Base-by-base conservation (phyloP, 225 moss, liverwort and hornwort species). In the Bryoerythrophyllum caledonicum region DNA sequence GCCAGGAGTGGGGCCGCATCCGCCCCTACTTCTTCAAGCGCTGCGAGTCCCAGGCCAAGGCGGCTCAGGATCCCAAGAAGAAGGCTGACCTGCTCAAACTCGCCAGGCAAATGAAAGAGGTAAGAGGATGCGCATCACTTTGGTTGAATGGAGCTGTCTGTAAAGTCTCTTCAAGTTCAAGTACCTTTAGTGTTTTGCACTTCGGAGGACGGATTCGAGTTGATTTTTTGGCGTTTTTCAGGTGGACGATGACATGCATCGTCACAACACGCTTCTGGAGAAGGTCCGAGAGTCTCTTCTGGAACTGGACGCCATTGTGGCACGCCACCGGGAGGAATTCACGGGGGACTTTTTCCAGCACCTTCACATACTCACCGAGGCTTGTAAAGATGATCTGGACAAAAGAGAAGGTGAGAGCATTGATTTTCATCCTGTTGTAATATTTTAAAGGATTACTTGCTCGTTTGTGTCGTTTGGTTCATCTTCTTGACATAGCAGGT, bases 201-300 rank as follows among this genome's bases (percentile, higher is more conserved):
- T n/a, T n/a, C n/a, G n/a, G n/a, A n/a, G 40, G 10, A 63, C 40
- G 53, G 59, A 66, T 65, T 48, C 75, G 55, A 70, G 15, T 49
- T 49, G 5, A 14, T 46, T 48, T 52, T 72, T 35, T 55, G n/a
- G 46, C 74, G 70, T 63, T 68, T 63, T 68, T 58, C 86, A 99
- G 97, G 97, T 99, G 61, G 97, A 94, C 78, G 91, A 93, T 41
- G 94, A 99, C 65, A 93, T 94, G 93, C 79, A 80, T 70, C 79
- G 86, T 41, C 93, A 99, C 69, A 85, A 94, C 56, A 83, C 74
- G 63, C 80, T 93, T 28, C 77, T 99, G 62, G 83, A 65, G 25
- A 85, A 80, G 77, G 84, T 99, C 74, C 83, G 78, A 58, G 82
- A 84, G 34, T 88, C 81, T 58, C 78, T 78, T 52, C 13, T 81